These are phyloP conservation scores for Agarophyton chilense DNA, from an alignment of 23 red algal species.

Conservation along the genomic window DNA sequence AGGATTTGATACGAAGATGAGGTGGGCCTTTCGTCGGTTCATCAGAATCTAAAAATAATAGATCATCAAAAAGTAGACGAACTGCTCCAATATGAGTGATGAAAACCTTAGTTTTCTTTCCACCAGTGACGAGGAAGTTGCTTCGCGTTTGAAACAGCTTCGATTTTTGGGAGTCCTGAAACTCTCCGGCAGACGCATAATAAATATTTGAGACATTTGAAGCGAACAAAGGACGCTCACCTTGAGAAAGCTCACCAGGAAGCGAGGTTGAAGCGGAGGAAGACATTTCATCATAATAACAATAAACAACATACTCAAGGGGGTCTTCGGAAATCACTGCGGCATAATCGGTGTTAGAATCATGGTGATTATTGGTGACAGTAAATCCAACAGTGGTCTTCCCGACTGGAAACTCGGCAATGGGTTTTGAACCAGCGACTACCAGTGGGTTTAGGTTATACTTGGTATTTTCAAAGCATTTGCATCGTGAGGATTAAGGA, in stretches of 20 bases:
- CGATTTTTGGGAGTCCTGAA: background rate
- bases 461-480: too few species aligned
- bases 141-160: constrained; percentile 41
- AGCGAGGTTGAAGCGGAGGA: background rate
- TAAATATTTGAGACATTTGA: background rate
- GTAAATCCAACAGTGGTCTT: constrained; percentile 50
- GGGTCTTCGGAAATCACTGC: constrained; percentile 49
- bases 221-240: constrained; percentile 42
- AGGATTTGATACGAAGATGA: background rate
- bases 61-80: constrained; percentile 21
- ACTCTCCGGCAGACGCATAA: constrained; percentile 23
- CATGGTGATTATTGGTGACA: constrained; percentile 57
- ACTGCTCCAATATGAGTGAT: constrained; percentile 49
- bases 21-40: background rate
- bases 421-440: constrained; percentile 34
- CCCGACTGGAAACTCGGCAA: constrained; percentile 41
- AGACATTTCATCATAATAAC: constrained; percentile 59
- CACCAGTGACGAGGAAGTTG: constrained; percentile 33
- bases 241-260: constrained; percentile 25
- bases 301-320: constrained; percentile 37
- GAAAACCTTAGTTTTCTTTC: constrained; percentile 4
- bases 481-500: too few species aligned
- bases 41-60: constrained; percentile 34
- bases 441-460: too few species aligned
- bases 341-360: constrained; percentile 69